phyloP scores from a whole-genome alignment of 768 basidiomycete species.

The Coprinopsis sp. region DNA sequence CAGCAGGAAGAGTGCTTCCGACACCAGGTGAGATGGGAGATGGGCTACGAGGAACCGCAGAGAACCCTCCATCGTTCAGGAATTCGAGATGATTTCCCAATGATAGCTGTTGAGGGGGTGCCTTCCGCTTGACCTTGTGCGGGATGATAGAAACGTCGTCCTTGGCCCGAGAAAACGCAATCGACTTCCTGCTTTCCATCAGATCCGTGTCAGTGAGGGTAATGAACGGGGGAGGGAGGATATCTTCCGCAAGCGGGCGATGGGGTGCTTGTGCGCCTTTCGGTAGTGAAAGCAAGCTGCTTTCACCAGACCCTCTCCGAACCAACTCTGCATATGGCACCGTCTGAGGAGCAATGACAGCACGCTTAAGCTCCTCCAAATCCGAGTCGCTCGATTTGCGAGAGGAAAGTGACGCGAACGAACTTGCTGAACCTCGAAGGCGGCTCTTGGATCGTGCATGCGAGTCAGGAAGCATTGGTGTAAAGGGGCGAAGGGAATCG shows the following conservation, averaged over 20 bases:
- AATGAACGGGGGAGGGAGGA: not conserved
- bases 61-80: constrained; percentile 11
- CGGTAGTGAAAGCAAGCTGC: not conserved
- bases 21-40: constrained; percentile 15
- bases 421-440: constrained; percentile 2
- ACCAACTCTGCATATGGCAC: not conserved
- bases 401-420: not conserved
- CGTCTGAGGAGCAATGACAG: constrained; percentile 1
- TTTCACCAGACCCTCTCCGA: not conserved
- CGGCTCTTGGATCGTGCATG: not conserved
- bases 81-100: not conserved
- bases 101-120: not conserved
- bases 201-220: not conserved
- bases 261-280: not conserved
- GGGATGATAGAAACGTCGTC: not conserved
- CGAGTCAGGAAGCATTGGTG: constrained; percentile 1
- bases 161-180: not conserved
- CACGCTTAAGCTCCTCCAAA: not conserved
- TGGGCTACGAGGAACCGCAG: constrained; percentile 23
- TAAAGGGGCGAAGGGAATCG: constrained; percentile 1
- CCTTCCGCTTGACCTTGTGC: constrained; percentile 1
- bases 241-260: not conserved
- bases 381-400: not conserved
- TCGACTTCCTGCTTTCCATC: not conserved
- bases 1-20: constrained; percentile 17